Evolutionary conservation across 371 early-diverging fungal species (phyloP).

Genomic region (Mucor irregularis): DNA sequence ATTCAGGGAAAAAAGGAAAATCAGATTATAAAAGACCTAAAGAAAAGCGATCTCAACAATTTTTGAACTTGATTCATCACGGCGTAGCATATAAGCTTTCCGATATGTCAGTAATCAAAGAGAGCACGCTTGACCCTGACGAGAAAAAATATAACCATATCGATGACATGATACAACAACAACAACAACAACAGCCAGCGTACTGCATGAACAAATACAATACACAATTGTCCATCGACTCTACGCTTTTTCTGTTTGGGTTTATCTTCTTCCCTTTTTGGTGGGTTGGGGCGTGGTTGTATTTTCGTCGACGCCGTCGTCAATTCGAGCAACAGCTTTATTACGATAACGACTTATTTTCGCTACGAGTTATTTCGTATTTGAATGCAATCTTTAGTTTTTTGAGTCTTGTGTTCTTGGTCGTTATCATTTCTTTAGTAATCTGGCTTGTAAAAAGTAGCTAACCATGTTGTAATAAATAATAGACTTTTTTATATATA

Average conservation of each 20-base stretch:
- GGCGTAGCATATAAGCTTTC: background rate
- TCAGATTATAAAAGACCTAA: background rate
- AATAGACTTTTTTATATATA: too few species aligned
- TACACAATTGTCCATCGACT: background rate
- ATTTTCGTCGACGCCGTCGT: background rate
- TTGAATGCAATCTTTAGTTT: slow-evolving; percentile 12
- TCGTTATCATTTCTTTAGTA: slow-evolving; percentile 4
- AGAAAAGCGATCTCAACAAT: background rate
- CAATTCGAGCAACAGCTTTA: background rate
- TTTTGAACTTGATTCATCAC: background rate
- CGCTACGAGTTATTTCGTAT: slow-evolving; percentile 2
- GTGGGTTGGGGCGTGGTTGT: slow-evolving; percentile 18
- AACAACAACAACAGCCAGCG: background rate
- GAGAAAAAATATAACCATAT: too few species aligned
- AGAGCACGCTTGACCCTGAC: too few species aligned
- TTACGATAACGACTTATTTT: background rate
- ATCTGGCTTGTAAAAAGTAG: background rate
- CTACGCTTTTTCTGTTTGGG: slow-evolving; percentile 13
- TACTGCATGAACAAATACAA: background rate
- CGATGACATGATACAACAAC: too few species aligned
- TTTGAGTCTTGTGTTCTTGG: slow-evolving; percentile 2
- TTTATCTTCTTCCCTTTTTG: slow-evolving; percentile 19
- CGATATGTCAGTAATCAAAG: too few species aligned
- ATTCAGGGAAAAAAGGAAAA: slow-evolving; percentile 5
- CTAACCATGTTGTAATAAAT: background rate